These are phyloP conservation scores for Pseudocercospora pini-densiflorae DNA, from an alignment of 2,329 filamentous ascomycete genomes.

Conservation along the genomic window DNA sequence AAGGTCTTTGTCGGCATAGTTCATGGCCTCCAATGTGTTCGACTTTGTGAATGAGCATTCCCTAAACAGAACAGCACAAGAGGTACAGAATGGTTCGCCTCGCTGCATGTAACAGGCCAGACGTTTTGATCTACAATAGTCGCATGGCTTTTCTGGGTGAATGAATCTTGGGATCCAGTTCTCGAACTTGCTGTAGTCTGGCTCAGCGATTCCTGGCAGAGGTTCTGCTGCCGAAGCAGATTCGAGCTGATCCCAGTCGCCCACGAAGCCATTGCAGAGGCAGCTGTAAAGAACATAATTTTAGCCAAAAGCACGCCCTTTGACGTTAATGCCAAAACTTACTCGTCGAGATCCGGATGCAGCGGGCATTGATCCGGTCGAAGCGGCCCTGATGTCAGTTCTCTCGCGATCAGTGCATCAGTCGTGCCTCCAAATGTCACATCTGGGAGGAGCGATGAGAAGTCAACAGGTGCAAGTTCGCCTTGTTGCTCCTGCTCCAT, in stretches of 20 bases:
- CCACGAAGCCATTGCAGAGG: constrained; percentile 26
- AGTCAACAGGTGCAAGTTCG: constrained; percentile 21
- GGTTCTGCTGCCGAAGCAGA: constrained; percentile 4
- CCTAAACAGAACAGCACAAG: constrained; percentile 54
- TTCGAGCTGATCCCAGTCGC: constrained; percentile 25
- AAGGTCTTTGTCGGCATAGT: constrained; percentile 31
- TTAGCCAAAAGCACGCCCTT: background rate
- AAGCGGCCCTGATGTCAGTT: background rate
- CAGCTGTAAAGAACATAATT: constrained; percentile 15
- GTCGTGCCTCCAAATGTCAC: constrained; percentile 18
- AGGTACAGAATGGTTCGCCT: constrained; percentile 49
- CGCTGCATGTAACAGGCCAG: constrained; percentile 52
- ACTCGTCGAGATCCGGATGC: constrained; percentile 28
- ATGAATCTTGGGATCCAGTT: constrained; percentile 53
- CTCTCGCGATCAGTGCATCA: constrained; percentile 13
- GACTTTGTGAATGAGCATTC: constrained; percentile 52
- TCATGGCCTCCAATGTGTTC: constrained; percentile 34
- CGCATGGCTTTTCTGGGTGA: constrained; percentile 51
- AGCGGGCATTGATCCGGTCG: constrained; percentile 16
- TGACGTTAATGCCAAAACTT: constrained; percentile 1
- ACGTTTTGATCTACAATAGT: constrained; percentile 53
- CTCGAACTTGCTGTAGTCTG: constrained; percentile 47
- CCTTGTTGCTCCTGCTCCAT: constrained; percentile 24
- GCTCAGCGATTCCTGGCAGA: constrained; percentile 26
- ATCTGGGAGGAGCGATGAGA: constrained; percentile 22